Base-by-base conservation (phyloP, 176 grass and related monocot genomes). In the Carex kokanica region DNA sequence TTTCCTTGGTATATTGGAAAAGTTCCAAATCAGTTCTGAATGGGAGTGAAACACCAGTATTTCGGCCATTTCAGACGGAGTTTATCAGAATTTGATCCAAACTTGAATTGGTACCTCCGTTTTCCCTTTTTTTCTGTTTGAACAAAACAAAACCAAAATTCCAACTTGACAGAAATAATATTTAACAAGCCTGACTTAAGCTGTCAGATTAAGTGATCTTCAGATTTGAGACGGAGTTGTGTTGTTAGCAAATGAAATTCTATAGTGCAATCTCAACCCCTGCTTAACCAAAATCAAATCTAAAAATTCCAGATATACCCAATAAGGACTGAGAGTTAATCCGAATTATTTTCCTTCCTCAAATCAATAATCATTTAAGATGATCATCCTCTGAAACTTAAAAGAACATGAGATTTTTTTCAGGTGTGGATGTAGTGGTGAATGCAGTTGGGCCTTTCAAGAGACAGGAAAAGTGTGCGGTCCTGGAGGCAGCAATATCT, bases 401-500 rank as follows among this genome's bases (percentile, higher is more conserved):
- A 5, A 27, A 59, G 65, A 72, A 55, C 1, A 18, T 47, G 34
- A 31, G 63, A 73, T 27, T 72, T 7, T n/a, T 7, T 6, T 80
- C 85, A 97, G 94, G 25, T 86, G 92, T 89, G 65, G 92, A 92
- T 88, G 56, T 97, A 57, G 94, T 97, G 21, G 83, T 97, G 74
- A 92, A 97, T 88, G 59, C 94, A 79, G 94, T 92, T 79, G 94
- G 94, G 34, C 94, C 94, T 81, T 97, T 97, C 73, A 90, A 94
- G 43, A 64, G 81, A 66, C 85, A 60, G 32, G 84, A 85, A 17
- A 84, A 91, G 53, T 97, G 90, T 74, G 84, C 83, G 0, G 94
- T 97, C 15, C 60, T 97, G 77, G 83, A 91, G 43, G 92, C 92
- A 8, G 94, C 94, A 24, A 88, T 97, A 89, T 88, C 94, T 49